These are phyloP conservation scores for Sugiyamaella neomexicana DNA, from an alignment of 1,139 yeast species.

Conservation along the genomic window DNA sequence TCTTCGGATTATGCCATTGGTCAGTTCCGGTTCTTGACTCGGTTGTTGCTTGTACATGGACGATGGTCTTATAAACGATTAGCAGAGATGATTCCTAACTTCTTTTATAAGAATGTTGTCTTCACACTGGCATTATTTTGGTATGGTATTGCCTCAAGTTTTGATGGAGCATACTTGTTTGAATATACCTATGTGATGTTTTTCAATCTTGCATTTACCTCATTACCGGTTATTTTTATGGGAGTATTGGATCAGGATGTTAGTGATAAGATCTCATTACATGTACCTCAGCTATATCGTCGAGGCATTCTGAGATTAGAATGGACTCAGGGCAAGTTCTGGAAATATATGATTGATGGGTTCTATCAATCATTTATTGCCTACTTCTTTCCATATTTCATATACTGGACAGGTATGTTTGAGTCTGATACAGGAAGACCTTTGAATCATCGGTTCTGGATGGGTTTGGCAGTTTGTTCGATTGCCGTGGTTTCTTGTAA, in stretches of 20 bases:
- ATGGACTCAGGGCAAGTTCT: constrained; percentile 77
- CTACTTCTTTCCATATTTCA: constrained; percentile 82
- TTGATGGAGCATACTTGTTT: constrained; percentile 88
- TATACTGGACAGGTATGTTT: constrained; percentile 58
- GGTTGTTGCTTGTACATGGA: constrained; percentile 85
- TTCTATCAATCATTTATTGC: constrained; percentile 81
- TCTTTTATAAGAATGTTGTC: constrained; percentile 88
- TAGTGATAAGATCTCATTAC: constrained; percentile 70
- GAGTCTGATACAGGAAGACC: constrained; percentile 63
- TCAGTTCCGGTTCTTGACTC: constrained; percentile 80
- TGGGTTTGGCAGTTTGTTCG: constrained; percentile 78
- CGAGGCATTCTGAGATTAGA: constrained; percentile 81
- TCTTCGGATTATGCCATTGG: constrained; percentile 96
- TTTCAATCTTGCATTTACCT: constrained; percentile 91
- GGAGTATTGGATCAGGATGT: constrained; percentile 96
- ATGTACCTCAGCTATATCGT: constrained; percentile 88
- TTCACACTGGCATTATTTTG: constrained; percentile 87
- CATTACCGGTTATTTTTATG: constrained; percentile 86
- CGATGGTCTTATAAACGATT: constrained; percentile 93
- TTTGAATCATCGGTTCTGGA: constrained; percentile 79
- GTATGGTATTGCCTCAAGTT: constrained; percentile 83
- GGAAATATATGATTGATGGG: constrained; percentile 86
- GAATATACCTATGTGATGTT: constrained; percentile 92
- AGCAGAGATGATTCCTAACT: constrained; percentile 91
- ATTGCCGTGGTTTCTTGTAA: constrained; percentile 82